Evolutionary conservation across 1,139 yeast genomes (phyloP).

Genomic region (Hemisphaericaspora lyxosophila): DNA sequence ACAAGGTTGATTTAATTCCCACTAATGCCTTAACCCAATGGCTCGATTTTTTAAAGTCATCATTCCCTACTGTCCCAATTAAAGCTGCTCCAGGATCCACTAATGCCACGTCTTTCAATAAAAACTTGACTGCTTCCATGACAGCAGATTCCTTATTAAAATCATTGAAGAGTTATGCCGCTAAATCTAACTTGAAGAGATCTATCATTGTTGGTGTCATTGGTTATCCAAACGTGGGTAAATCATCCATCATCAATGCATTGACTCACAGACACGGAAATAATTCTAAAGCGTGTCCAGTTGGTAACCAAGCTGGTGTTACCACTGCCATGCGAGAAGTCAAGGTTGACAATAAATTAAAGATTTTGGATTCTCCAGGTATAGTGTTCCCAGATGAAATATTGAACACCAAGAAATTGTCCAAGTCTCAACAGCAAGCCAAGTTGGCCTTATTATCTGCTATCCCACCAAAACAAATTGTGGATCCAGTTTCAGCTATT

Average conservation of each 20-base stretch:
- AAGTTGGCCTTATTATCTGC: conserved; percentile 87
- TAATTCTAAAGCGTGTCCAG: conserved; percentile 78
- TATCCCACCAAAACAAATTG: conserved; percentile 81
- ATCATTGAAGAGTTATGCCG: conserved; percentile 83
- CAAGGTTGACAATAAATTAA: conserved; percentile 85
- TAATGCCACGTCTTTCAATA: conserved; percentile 69
- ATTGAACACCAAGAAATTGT: conserved; percentile 41
- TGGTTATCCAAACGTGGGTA: conserved; percentile 93
- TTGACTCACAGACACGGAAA: conserved; percentile 79
- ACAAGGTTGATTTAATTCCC: conserved; percentile 92
- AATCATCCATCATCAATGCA: conserved; percentile 91
- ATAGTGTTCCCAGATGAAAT: conserved; percentile 86
- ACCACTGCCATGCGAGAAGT: conserved; percentile 91
- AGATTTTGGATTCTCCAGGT: conserved; percentile 93
- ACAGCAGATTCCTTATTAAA: conserved; percentile 77
- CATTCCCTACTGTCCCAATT: conserved; percentile 90
- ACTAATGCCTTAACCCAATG: conserved; percentile 79
- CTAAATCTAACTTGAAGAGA: conserved; percentile 80
- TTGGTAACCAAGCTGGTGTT: conserved; percentile 97
- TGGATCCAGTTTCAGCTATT: conserved; percentile 84
- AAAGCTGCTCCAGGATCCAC: conserved; percentile 59
- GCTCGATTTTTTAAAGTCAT: conserved; percentile 74
- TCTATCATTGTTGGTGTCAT: conserved; percentile 94
- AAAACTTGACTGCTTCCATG: conserved; percentile 67
- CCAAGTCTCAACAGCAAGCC: conserved; percentile 73